Evolutionary conservation across 225 moss, liverwort and hornwort genomes (phyloP).

Genomic region (Rhytidiadelphus loreus): DNA sequence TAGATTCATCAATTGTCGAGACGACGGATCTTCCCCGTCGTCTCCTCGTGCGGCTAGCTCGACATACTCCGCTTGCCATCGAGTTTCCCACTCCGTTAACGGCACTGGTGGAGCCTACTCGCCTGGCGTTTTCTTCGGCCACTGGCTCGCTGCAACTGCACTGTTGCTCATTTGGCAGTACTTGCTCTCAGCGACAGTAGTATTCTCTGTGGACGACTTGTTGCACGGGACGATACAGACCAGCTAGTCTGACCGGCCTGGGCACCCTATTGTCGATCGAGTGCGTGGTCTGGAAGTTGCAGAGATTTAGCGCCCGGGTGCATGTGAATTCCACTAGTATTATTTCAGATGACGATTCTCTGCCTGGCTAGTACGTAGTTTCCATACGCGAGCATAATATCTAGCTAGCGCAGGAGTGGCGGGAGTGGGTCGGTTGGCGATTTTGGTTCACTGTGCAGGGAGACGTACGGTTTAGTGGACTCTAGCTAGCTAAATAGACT

Average conservation of each 20-base stretch:
- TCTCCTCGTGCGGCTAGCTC: not conserved
- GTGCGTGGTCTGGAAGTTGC: not conserved
- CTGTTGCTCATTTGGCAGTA: not conserved
- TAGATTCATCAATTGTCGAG: not conserved
- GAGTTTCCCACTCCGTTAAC: not conserved
- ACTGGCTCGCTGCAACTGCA: not conserved
- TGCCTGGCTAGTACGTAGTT: not conserved
- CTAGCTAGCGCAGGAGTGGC: not conserved
- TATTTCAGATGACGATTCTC: not conserved
- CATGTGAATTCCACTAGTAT: not conserved
- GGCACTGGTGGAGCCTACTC: not conserved
- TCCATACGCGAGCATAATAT: not conserved
- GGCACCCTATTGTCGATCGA: not conserved
- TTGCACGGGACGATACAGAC: not conserved
- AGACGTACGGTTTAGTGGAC: not conserved
- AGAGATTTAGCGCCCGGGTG: not conserved
- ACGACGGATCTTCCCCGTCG: not conserved
- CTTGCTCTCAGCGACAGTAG: not conserved
- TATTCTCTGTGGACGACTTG: not conserved
- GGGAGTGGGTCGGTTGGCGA: not conserved
- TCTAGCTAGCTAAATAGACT: not conserved
- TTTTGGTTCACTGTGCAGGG: not conserved
- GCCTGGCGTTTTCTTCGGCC: not conserved
- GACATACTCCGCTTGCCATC: not conserved
- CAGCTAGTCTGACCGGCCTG: not conserved